These are phyloP conservation scores for Pseudogymnoascus sp. DNA, from an alignment of 2,329 filamentous ascomycete species.

Conservation along the genomic window DNA sequence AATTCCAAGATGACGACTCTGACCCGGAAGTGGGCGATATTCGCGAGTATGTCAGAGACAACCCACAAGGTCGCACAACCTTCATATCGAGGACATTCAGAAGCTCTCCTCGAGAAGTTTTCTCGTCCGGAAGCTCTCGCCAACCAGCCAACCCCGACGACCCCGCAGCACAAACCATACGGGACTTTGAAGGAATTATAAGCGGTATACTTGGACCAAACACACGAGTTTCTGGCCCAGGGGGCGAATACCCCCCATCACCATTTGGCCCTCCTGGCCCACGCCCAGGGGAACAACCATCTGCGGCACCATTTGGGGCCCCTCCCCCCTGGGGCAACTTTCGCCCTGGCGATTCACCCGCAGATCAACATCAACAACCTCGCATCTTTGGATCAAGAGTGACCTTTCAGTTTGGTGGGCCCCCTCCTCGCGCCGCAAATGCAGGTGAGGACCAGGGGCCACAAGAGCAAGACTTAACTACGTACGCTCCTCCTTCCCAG, in stretches of 20 bases:
- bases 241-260: neutral
- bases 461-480: slow-evolving; percentile 39
- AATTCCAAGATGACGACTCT: slow-evolving; percentile 35
- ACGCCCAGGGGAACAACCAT: neutral
- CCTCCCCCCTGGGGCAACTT: neutral
- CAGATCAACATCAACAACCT: slow-evolving; percentile 11
- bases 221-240: neutral
- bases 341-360: neutral
- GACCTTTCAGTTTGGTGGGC: slow-evolving; percentile 18
- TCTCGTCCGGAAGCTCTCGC: neutral
- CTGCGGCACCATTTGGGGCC: neutral
- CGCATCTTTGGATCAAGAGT: slow-evolving; percentile 22
- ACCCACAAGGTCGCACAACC: slow-evolving; percentile 23
- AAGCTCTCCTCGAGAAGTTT: neutral
- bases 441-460: slow-evolving; percentile 18
- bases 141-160: neutral
- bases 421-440: neutral
- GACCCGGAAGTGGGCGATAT: slow-evolving; percentile 55
- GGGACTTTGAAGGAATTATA: neutral
- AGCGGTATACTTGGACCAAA: neutral
- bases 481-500: slow-evolving; percentile 32
- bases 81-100: slow-evolving; percentile 24
- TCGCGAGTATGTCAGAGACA: slow-evolving; percentile 36
- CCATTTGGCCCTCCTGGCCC: neutral
- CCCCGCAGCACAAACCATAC: neutral